Base-by-base conservation (phyloP, 306 rosid genomes). In the Malus orientalis region DNA sequence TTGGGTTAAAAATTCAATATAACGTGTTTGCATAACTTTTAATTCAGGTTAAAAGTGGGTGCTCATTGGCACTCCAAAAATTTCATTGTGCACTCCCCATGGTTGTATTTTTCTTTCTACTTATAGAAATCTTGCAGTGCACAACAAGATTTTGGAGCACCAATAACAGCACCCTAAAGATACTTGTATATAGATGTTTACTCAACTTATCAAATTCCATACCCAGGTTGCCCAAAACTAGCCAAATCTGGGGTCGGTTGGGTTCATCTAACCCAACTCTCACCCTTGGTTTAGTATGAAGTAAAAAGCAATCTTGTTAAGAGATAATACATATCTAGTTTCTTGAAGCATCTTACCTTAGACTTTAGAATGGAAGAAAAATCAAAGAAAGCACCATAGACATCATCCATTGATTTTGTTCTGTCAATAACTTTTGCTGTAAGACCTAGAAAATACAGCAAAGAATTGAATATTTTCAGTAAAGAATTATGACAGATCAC, bases 361-460 rank as follows among this genome's bases (percentile, higher is more conserved):
- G 88, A 83, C 83, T 91, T 85, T 64, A 95, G 66, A 85, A 89
- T 74, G 66, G 83, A 84, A 69, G 99, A 85, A 80, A 95, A 95
- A 84, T 95, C 99, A 80, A 76, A 88, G 91, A 95, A 95, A 79
- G 97, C 92, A 67, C 91, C 91, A 67, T 95, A 95, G 86, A 95
- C 96, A 74, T 95, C 99, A 44, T 91, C 85, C 76, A 89, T 87
- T n/a, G 91, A 89, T 70, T 85, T 85, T 54, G 99, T 95, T 79
- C 88, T 91, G 81, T 92, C 89, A 81, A 95, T 89, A 75, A 95
- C 83, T 85, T 95, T 95, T 63, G 99, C 97, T 66, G 99, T 95
- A 76, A 95, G 93, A 86, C 99, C 99, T 95, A 63, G 9, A 81
- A 78, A 79, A 65, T 47, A 77, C 66, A 82, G 81, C 63, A 69